Evolutionary conservation across 2,329 filamentous ascomycete genomes (phyloP).

Genomic region (Colletotrichum filicis): DNA sequence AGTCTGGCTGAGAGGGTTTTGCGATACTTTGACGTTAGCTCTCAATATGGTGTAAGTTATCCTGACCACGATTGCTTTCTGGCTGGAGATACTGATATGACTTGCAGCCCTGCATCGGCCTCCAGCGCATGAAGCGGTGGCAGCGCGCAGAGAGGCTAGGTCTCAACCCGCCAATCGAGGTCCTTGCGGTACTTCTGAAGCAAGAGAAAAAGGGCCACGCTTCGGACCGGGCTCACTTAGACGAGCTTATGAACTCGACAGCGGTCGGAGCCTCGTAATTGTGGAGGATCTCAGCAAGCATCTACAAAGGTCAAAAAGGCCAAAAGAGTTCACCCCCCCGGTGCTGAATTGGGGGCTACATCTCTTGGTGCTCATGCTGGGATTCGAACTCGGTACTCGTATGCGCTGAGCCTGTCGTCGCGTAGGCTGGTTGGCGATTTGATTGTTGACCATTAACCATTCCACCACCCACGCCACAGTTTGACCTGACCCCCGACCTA

Average conservation of each 20-base stretch:
- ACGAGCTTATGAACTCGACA: conserved; percentile 69
- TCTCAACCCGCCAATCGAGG: conserved; percentile 89
- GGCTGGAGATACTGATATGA: not conserved
- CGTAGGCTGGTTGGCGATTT: too few species aligned
- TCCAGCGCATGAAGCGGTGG: conserved; percentile 85
- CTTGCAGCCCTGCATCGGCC: conserved; percentile 85
- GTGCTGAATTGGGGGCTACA: too few species aligned
- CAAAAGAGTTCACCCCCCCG: too few species aligned
- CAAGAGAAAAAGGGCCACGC: conserved; percentile 68
- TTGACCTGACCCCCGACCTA: too few species aligned
- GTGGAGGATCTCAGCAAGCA: not conserved
- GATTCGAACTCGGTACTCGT: too few species aligned
- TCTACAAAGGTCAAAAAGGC: not conserved
- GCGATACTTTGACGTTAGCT: conserved; percentile 91
- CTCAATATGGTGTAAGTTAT: conserved; percentile 87
- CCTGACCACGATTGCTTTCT: not conserved
- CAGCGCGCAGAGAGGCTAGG: conserved; percentile 84
- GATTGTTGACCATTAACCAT: too few species aligned
- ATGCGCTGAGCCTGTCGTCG: too few species aligned
- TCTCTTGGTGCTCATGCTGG: too few species aligned
- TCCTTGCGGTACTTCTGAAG: conserved; percentile 84
- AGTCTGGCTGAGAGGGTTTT: conserved; percentile 84
- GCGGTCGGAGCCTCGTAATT: conserved; percentile 47
- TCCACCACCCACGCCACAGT: too few species aligned
- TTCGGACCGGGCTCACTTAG: conserved; percentile 78